phyloP scores from a whole-genome alignment of 2,329 filamentous ascomycete species.

The Penicillium sp. region DNA sequence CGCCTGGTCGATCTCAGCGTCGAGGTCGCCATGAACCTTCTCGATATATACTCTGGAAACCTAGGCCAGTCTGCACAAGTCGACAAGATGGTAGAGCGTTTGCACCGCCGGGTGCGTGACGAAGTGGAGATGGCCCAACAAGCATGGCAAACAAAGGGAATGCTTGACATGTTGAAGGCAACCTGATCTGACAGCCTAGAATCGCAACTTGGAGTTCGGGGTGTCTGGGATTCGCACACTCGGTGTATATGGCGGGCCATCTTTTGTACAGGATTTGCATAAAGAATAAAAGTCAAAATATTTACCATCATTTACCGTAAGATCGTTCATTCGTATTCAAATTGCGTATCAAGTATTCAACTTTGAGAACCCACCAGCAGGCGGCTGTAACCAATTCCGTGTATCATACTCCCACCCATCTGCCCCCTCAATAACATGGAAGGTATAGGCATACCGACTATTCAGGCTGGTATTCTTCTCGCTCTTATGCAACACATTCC shows the following conservation, averaged over 20 bases:
- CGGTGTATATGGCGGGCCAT: constrained; percentile 28
- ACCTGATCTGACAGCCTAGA: constrained; percentile 15
- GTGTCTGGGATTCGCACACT: constrained; percentile 19
- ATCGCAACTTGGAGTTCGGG: constrained; percentile 22
- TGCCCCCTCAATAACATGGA: constrained; percentile 89
- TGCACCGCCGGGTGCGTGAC: constrained; percentile 68
- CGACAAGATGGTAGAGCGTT: constrained; percentile 64
- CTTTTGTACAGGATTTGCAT: constrained; percentile 28
- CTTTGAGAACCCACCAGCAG: constrained; percentile 71
- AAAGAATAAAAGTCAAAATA: constrained; percentile 22
- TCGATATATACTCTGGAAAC: constrained; percentile 85
- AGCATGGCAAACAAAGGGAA: constrained; percentile 77
- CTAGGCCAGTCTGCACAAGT: constrained; percentile 71
- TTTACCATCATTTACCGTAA: constrained; percentile 8
- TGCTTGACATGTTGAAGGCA: constrained; percentile 71
- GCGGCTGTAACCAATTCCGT: constrained; percentile 91
- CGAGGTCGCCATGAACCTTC: constrained; percentile 75
- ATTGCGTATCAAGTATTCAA: constrained; percentile 35
- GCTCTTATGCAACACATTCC: constrained; percentile 93
- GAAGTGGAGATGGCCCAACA: constrained; percentile 82
- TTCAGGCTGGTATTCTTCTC: constrained; percentile 84
- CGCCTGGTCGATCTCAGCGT: constrained; percentile 77
- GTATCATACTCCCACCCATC: constrained; percentile 68
- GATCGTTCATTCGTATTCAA: not conserved
- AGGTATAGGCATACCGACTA: constrained; percentile 93